Evolutionary conservation across 2,329 filamentous ascomycete genomes (phyloP), one percentile per base, ranked within the genome.

Genomic region (Microcera coccophila): DNA sequence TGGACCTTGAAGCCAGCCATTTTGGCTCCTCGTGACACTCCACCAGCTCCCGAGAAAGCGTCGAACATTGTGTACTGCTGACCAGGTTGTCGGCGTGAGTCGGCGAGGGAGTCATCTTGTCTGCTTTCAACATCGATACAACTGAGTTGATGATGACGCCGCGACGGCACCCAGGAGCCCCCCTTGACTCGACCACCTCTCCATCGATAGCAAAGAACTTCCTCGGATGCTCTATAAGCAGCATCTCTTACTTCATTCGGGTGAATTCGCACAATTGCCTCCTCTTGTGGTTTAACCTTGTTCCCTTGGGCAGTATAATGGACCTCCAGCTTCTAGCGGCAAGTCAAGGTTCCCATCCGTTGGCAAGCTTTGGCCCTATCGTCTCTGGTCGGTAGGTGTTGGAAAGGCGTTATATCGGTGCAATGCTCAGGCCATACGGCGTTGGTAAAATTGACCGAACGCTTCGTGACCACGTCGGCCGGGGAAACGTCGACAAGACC

Each of bases 21-120:
- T 16, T 68, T 59, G 0, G 85, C 85, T 0, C 85, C 87, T 3
- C 75, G 68, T 0, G 85, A 85, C 1, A 79, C 78, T 4, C 87
- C 87, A 0, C 88, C 87, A 2, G 78, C 84, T 2, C 87, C 86
- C 24, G 79, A 85, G 49, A 87, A 93, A 0, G 77, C 73, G 56
- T 93, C 88, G 1, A 79, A 84, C 18, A 84, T 78, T 0, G 81
- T 85, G 47, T 87, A 87, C 29, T 68, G 70, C 35, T 78, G 74
- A 0, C 62, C 62, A 0, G 42, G 44, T 1, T 16, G 4, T 43
- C 55, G 42, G 4, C 7, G 19, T 17, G 40, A 39, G n/a, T 12
- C 38, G 5, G 38, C 18, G 9, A 35, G 38, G 9, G 28, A 14
- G 2, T 16, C 16, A 14, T 50, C 38, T 3, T 47, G 36, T 2